Conservation (phyloP, 768 basidiomycete species). For the Mycena maculata region DNA sequence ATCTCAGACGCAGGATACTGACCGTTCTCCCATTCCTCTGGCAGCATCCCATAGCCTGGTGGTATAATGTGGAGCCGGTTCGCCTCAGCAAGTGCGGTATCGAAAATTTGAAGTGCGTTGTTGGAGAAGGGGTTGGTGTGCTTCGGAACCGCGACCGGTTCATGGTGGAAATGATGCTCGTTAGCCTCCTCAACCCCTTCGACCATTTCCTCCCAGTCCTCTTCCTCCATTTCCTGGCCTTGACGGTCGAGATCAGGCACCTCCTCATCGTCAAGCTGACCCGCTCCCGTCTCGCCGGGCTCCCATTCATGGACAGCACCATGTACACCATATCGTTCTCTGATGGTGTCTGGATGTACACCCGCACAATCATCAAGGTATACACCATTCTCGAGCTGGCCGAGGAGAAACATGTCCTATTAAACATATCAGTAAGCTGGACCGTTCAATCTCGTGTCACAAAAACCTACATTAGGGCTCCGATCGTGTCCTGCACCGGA, state of each 20-base stretch:
- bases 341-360: slow-evolving; percentile 10
- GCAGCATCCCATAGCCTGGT: background rate
- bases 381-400: slow-evolving; percentile 4
- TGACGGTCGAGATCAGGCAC: too few species aligned
- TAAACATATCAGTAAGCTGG: too few species aligned
- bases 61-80: background rate
- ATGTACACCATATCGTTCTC: slow-evolving; percentile 28
- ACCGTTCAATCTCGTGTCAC: too few species aligned
- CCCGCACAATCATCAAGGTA: slow-evolving; percentile 23
- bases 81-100: background rate
- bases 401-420: slow-evolving; percentile 24
- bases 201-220: background rate
- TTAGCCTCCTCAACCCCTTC: background rate
- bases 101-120: background rate
- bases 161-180: background rate
- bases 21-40: background rate
- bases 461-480: too few species aligned
- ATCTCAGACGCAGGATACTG: background rate
- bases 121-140: background rate
- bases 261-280: background rate
- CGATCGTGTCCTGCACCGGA: too few species aligned
- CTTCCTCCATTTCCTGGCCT: background rate
- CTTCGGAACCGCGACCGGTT: background rate
- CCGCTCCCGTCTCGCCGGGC: background rate
- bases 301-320: slow-evolving; percentile 11